These are phyloP conservation scores for Auricularia heimuer DNA, from an alignment of 768 basidiomycete genomes.

Conservation along the genomic window DNA sequence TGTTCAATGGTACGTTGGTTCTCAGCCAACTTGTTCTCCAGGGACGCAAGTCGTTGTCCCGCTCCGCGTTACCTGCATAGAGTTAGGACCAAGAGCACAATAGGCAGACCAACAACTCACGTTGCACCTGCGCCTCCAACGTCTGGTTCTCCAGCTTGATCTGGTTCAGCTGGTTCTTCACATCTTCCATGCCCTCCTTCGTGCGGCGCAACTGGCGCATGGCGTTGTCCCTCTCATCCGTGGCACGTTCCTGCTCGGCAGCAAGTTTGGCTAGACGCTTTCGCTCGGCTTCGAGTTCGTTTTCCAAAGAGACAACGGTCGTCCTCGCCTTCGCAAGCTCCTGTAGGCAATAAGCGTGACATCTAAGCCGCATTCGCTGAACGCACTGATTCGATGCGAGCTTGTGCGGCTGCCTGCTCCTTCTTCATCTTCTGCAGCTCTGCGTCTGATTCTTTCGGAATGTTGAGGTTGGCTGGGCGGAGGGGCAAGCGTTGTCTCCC, in stretches of 20 bases:
- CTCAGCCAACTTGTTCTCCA: slow-evolving; percentile 58
- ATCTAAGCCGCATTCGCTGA: not conserved
- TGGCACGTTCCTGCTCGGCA: slow-evolving; percentile 50
- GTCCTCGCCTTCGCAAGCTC: slow-evolving; percentile 61
- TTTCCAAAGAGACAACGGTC: slow-evolving; percentile 60
- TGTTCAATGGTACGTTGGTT: slow-evolving; percentile 64
- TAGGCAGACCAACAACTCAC: slow-evolving; percentile 28
- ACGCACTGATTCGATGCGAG: slow-evolving; percentile 46
- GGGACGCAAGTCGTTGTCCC: slow-evolving; percentile 44
- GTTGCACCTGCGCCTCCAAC: slow-evolving; percentile 63
- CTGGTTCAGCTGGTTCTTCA: slow-evolving; percentile 55
- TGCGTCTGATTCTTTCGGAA: slow-evolving; percentile 1
- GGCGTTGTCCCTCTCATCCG: slow-evolving; percentile 58
- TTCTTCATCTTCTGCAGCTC: slow-evolving; percentile 57
- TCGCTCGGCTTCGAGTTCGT: slow-evolving; percentile 61
- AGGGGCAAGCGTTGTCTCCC: not conserved
- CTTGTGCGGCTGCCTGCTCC: slow-evolving; percentile 34
- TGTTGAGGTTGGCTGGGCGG: not conserved
- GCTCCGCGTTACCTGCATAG: slow-evolving; percentile 53
- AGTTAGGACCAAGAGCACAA: not conserved
- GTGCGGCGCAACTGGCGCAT: slow-evolving; percentile 56
- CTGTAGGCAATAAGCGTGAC: slow-evolving; percentile 26
- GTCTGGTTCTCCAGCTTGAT: slow-evolving; percentile 66
- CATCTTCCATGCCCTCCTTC: slow-evolving; percentile 71
- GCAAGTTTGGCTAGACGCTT: slow-evolving; percentile 50